Percentiles rank a stretch among this genome's conserved stretches.
Conservation (phyloP, 192 early-diverging fungal genomes). For the Coemansia sp. region DNA sequence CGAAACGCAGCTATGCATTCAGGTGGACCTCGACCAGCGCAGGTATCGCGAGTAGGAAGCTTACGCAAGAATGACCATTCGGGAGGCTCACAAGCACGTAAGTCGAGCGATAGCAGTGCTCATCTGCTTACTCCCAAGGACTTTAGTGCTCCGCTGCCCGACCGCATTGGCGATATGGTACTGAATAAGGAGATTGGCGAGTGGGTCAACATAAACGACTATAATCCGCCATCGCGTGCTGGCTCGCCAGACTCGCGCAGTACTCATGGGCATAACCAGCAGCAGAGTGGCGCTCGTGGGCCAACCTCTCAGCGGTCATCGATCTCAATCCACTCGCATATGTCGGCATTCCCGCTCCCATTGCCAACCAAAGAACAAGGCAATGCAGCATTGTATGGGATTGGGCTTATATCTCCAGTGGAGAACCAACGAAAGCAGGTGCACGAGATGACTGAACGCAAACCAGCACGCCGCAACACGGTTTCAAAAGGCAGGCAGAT, state of each 20-base stretch:
- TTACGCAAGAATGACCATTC: slow-evolving; percentile 21
- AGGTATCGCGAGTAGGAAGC: slow-evolving; percentile 22
- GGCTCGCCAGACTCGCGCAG: slow-evolving; percentile 10
- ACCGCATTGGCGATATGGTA: slow-evolving; percentile 48
- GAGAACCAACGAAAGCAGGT: slow-evolving; percentile 35
- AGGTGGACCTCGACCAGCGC: slow-evolving; percentile 8
- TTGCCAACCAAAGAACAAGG: slow-evolving; percentile 18
- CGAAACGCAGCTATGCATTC: slow-evolving; percentile 3
- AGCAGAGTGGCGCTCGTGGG: slow-evolving; percentile 11
- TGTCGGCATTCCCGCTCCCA: slow-evolving; percentile 41
- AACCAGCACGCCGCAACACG: slow-evolving; percentile 9
- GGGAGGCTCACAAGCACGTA: slow-evolving; percentile 28
- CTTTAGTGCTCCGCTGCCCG: slow-evolving; percentile 29
- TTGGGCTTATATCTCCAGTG: slow-evolving; percentile 42
- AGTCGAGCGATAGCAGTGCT: slow-evolving; percentile 43
- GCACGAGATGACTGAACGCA: slow-evolving; percentile 46
- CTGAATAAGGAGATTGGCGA: slow-evolving; percentile 36
- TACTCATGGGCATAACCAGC: neutral
- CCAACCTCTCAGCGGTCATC: slow-evolving; percentile 34
- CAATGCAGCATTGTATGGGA: slow-evolving; percentile 13
- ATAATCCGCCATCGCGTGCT: slow-evolving; percentile 6
- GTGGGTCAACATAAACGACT: slow-evolving; percentile 46
- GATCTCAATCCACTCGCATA: slow-evolving; percentile 32
- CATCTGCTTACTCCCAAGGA: slow-evolving; percentile 37
- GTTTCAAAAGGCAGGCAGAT: slow-evolving; percentile 17